Evolutionary conservation across 1,284 basidiomycete species (phyloP), one percentile per base, ranked within the genome.

Genomic region (Boletus mariae): DNA sequence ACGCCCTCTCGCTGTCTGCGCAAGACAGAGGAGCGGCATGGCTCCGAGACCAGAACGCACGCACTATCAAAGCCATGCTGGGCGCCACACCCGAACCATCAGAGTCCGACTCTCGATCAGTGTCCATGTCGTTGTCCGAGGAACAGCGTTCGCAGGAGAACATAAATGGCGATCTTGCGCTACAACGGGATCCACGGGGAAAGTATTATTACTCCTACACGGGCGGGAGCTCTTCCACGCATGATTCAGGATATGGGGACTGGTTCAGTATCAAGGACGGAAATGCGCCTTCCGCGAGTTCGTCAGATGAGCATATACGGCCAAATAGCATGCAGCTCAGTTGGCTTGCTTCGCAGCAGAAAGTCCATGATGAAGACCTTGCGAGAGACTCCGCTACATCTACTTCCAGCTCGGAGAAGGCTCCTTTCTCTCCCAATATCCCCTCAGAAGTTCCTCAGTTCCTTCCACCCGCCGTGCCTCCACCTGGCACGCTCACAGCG

Each of bases 21-120:
- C 77, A 76, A 53, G 83, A 88, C 61, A 80, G 88, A 4, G 88
- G 89, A 0, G 82, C 82, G 4, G 80, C 85, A 40, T 95, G 92
- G 93, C 69, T 95, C 41, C 79, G 81, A 29, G 90, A 94, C 57
- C 92, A 95, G 70, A 90, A 82, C 50, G 79, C 82, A 40, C 79
- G 84, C 8, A 74, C 76, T 0, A 75, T 86, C 53, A 79, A 80
- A 37, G 74, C 78, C 13, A 81, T 78, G 73, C 69, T 87, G 1
- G 85, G 84, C n/a, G 74, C 73, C 5, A 65, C 81, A 13, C 82
- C 84, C 1, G 80, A 76, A 40, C 80, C 82, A 10, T 86, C 85
- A 2, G 77, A 78, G 46, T 76, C 79, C 5, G 83, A 83, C 53
- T 70, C 71, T 41, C 68, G 66, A 17, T 83, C 80, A 6, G 58